Evolutionary conservation across 2,329 filamentous ascomycete genomes (phyloP).

Genomic region (Xylariaceae sp.): DNA sequence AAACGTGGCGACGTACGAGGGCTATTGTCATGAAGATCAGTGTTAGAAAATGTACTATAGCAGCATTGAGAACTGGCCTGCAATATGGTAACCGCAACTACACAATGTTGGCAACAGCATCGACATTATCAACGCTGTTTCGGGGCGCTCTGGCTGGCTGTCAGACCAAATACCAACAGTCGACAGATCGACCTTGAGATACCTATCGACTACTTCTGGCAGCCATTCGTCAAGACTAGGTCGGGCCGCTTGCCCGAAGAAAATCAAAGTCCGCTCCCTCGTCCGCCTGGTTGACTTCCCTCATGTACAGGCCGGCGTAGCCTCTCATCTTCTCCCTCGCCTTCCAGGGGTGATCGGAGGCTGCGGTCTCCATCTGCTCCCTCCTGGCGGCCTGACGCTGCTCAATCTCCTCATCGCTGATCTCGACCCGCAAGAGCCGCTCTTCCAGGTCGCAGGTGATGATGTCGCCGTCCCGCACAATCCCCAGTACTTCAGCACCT

Average conservation of each 20-base stretch:
- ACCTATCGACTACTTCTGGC: not conserved
- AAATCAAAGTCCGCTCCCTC: slow-evolving; percentile 56
- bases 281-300: slow-evolving; percentile 52
- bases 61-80: too few relatives aligned
- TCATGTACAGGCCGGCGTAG: slow-evolving; percentile 52
- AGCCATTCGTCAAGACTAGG: not conserved
- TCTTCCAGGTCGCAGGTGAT: slow-evolving; percentile 72
- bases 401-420: slow-evolving; percentile 63
- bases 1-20: too few relatives aligned
- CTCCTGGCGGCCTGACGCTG: slow-evolving; percentile 55
- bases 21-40: too few relatives aligned
- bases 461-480: slow-evolving; percentile 68
- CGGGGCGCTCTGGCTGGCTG: too few relatives aligned
- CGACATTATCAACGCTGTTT: too few relatives aligned
- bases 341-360: slow-evolving; percentile 23
- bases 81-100: too few relatives aligned
- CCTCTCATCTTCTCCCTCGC: slow-evolving; percentile 38
- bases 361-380: slow-evolving; percentile 23
- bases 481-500: slow-evolving; percentile 73
- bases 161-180: too few relatives aligned
- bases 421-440: slow-evolving; percentile 48
- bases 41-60: too few relatives aligned
- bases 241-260: slow-evolving; percentile 37
- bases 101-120: too few relatives aligned
- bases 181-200: too few relatives aligned